Conservation (phyloP, 2,329 filamentous ascomycete genomes). For the Elsinoe batatas region DNA sequence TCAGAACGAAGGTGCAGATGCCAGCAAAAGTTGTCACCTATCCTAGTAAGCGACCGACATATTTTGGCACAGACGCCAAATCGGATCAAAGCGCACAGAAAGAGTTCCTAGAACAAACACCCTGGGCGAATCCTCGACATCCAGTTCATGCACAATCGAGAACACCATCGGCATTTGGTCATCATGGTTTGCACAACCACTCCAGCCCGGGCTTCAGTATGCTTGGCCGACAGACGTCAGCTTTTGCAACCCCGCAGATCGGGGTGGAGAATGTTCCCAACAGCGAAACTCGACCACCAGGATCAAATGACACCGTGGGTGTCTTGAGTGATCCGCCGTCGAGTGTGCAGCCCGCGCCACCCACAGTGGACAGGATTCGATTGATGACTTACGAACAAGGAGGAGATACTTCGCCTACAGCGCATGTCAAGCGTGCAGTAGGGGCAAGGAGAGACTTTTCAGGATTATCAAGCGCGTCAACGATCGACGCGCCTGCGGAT, state of each 20-base stretch:
- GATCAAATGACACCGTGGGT: slow-evolving; percentile 19
- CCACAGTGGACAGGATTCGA: slow-evolving; percentile 21
- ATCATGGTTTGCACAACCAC: slow-evolving; percentile 14
- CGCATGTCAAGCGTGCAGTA: slow-evolving; percentile 13
- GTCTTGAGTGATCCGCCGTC: slow-evolving; percentile 24
- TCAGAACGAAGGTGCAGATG: slow-evolving; percentile 55
- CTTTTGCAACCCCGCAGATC: slow-evolving; percentile 17
- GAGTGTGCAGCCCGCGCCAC: slow-evolving; percentile 22
- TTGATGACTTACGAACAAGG: slow-evolving; percentile 13
- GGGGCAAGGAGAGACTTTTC: slow-evolving; percentile 16
- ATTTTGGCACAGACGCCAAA: slow-evolving; percentile 8
- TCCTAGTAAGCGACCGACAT: slow-evolving; percentile 9
- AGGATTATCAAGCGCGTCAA: slow-evolving; percentile 15
- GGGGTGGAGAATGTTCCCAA: slow-evolving; percentile 5
- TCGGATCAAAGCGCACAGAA: slow-evolving; percentile 41
- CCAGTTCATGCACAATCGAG: slow-evolving; percentile 16
- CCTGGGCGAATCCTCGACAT: slow-evolving; percentile 78
- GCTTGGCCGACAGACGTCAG: slow-evolving; percentile 13
- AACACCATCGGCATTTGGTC: slow-evolving; percentile 15
- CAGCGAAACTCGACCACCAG: slow-evolving; percentile 9
- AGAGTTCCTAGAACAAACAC: slow-evolving; percentile 78
- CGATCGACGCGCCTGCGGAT: slow-evolving; percentile 14
- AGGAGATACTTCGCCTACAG: slow-evolving; percentile 15
- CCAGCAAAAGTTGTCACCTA: slow-evolving; percentile 7
- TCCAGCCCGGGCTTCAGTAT: slow-evolving; percentile 7